These are phyloP conservation scores for Cymbopogon citratus DNA, from an alignment of 176 grass and related monocot species.

Conservation along the genomic window DNA sequence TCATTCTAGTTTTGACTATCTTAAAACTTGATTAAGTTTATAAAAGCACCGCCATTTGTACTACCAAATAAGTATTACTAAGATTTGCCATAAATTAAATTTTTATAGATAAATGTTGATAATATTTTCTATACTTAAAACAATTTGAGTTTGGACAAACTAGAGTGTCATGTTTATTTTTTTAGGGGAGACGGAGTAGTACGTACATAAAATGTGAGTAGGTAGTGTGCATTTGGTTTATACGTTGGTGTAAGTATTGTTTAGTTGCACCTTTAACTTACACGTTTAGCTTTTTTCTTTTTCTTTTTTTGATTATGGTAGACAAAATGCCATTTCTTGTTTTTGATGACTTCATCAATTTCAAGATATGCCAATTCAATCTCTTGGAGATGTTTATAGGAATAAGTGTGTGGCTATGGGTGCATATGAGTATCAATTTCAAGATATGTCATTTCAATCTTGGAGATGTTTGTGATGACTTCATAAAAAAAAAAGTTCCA, in stretches of 20 bases:
- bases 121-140: too few species aligned
- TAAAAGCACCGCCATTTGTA: neutral
- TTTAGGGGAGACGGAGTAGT: neutral
- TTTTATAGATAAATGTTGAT: too few species aligned
- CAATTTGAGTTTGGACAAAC: too few species aligned
- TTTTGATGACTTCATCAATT: neutral
- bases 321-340: neutral
- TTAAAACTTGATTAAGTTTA: neutral
- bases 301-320: neutral
- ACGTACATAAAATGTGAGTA: neutral
- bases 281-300: neutral
- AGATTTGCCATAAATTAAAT: too few species aligned
- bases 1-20: neutral
- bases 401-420: too few species aligned
- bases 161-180: neutral
- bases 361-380: neutral
- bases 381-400: too few species aligned
- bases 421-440: too few species aligned
- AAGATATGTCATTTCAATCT: too few species aligned
- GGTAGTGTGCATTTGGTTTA: slow-evolving; percentile 1
- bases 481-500: neutral
- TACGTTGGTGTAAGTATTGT: neutral
- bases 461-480: too few species aligned
- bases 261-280: neutral
- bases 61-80: neutral